phyloP scores from a whole-genome alignment of 2,329 filamentous ascomycete genomes.

The Aspergillus glaucus region DNA sequence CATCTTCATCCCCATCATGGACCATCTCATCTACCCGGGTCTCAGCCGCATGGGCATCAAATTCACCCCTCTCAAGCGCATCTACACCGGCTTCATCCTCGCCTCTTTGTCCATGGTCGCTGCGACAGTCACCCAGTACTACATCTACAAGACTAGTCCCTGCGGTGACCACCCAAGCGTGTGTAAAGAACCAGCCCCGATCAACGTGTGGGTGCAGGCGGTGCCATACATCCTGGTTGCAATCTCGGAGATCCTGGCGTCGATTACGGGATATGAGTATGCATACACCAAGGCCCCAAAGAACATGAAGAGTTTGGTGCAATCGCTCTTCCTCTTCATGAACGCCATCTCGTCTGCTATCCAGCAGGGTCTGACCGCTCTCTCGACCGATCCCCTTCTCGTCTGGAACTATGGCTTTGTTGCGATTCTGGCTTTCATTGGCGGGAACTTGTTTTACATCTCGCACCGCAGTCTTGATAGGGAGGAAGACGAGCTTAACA shows the following conservation, averaged over 20 bases:
- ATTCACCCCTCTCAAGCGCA: constrained; percentile 51
- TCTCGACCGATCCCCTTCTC: constrained; percentile 59
- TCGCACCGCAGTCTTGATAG: constrained; percentile 58
- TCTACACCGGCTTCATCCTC: constrained; percentile 45
- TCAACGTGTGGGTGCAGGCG: constrained; percentile 57
- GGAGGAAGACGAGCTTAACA: constrained; percentile 63
- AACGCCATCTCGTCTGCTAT: constrained; percentile 62
- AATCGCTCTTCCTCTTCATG: constrained; percentile 62
- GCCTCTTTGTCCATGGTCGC: constrained; percentile 45
- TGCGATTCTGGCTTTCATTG: constrained; percentile 56
- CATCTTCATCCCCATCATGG: constrained; percentile 49
- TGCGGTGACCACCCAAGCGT: constrained; percentile 52
- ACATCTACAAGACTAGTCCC: constrained; percentile 54
- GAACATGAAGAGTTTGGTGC: constrained; percentile 71
- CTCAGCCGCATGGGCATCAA: constrained; percentile 41
- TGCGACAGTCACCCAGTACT: constrained; percentile 44
- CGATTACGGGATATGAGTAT: constrained; percentile 61
- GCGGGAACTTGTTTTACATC: constrained; percentile 61
- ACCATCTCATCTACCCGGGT: constrained; percentile 46
- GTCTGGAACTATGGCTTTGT: constrained; percentile 68
- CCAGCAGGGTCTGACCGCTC: constrained; percentile 58
- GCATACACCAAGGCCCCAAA: constrained; percentile 69
- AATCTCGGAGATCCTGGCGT: constrained; percentile 52
- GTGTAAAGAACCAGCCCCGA: constrained; percentile 47
- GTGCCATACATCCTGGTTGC: constrained; percentile 48